These are phyloP conservation scores for Penicillium steckii DNA, from an alignment of 495 filamentous ascomycete genomes.

Conservation along the genomic window DNA sequence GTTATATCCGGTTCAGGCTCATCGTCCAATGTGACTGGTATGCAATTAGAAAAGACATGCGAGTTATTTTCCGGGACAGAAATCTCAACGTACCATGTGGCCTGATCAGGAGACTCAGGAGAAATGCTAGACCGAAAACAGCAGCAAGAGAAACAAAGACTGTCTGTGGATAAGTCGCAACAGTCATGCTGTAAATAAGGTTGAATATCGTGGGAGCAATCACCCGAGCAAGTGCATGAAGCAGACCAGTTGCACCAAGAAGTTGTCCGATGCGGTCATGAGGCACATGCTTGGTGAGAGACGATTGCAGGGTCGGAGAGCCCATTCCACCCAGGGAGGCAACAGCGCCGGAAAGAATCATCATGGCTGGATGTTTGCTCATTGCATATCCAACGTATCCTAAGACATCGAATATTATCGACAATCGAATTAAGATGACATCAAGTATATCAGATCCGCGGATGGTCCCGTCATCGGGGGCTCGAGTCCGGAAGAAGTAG, in stretches of 20 bases:
- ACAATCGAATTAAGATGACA: conserved; percentile 68
- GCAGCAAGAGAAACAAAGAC: conserved; percentile 74
- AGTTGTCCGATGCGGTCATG: conserved; percentile 76
- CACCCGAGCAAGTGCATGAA: conserved; percentile 81
- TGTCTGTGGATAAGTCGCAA: conserved; percentile 71
- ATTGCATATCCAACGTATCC: conserved; percentile 75
- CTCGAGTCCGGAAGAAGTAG: conserved; percentile 60
- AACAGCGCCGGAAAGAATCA: conserved; percentile 66
- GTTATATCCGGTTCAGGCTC: conserved; percentile 9
- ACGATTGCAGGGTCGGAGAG: conserved; percentile 75
- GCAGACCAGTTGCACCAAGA: conserved; percentile 79
- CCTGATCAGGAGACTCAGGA: conserved; percentile 65
- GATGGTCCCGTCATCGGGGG: conserved; percentile 42
- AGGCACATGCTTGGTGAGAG: conserved; percentile 88
- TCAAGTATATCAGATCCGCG: conserved; percentile 79
- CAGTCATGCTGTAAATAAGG: conserved; percentile 78
- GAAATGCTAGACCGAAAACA: conserved; percentile 64
- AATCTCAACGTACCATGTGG: conserved; percentile 69
- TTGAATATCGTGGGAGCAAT: conserved; percentile 80
- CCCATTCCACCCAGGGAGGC: conserved; percentile 81
- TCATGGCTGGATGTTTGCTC: conserved; percentile 51
- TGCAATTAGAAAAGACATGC: conserved; percentile 4
- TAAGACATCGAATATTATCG: conserved; percentile 72
- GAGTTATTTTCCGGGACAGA: neutral
- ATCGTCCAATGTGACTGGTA: conserved; percentile 19